Evolutionary conservation across 2,329 filamentous ascomycete genomes (phyloP).

Genomic region (Pseudophaeomoniella oleicola): DNA sequence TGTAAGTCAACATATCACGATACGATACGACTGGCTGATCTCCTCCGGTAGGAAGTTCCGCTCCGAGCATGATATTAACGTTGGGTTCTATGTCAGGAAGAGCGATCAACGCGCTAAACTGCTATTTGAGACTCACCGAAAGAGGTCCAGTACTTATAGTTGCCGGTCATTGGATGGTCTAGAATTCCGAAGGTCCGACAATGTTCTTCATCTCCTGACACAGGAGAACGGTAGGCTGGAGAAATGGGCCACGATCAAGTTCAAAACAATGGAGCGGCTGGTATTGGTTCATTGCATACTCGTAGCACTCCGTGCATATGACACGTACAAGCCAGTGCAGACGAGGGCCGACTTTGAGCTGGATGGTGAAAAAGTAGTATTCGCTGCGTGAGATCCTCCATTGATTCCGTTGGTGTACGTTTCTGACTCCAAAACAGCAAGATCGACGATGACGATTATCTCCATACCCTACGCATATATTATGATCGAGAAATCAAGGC

Average conservation of each 20-base stretch:
- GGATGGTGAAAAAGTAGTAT: constrained; percentile 31
- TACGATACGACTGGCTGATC: constrained; percentile 1
- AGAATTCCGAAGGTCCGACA: constrained; percentile 20
- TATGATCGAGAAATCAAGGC: constrained; percentile 35
- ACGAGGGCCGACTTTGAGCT: constrained; percentile 35
- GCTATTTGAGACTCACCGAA: constrained; percentile 33
- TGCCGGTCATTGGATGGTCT: constrained; percentile 36
- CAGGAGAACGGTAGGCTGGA: constrained; percentile 24
- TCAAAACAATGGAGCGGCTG: constrained; percentile 41
- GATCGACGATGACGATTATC: constrained; percentile 36
- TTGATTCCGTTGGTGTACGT: not conserved
- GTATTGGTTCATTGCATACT: constrained; percentile 43
- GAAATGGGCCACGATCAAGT: constrained; percentile 40
- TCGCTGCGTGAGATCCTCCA: constrained; percentile 25
- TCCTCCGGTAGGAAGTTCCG: constrained; percentile 4
- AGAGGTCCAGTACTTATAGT: constrained; percentile 26
- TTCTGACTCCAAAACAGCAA: constrained; percentile 20
- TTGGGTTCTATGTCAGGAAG: constrained; percentile 37
- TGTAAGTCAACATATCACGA: constrained; percentile 16
- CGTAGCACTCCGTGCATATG: constrained; percentile 43
- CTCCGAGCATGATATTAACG: constrained; percentile 21
- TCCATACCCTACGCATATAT: constrained; percentile 41
- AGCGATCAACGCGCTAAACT: constrained; percentile 38
- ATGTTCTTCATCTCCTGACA: constrained; percentile 19
- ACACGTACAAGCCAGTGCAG: constrained; percentile 24